Conservation (phyloP, 495 filamentous ascomycete genomes). For the Alectoria sarmentosa region DNA sequence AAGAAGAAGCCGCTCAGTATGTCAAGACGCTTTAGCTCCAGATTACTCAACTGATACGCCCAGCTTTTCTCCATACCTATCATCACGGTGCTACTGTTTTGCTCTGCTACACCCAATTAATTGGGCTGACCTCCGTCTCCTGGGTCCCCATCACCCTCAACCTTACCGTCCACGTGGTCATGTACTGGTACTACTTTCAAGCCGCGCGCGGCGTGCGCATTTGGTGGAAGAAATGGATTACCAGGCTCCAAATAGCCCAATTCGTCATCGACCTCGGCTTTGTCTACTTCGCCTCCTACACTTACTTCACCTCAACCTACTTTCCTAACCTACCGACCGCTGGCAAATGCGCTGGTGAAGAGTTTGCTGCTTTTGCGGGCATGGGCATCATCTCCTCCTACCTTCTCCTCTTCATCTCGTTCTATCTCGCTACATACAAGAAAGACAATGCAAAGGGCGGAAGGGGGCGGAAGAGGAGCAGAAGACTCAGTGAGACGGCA, state of each 20-base stretch:
- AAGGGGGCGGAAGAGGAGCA: slow-evolving; percentile 29
- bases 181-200: slow-evolving; percentile 62
- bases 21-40: background rate
- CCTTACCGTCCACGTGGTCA: slow-evolving; percentile 62
- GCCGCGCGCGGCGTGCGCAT: slow-evolving; percentile 51
- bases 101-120: slow-evolving; percentile 65
- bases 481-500: slow-evolving; percentile 46
- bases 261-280: slow-evolving; percentile 61
- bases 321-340: slow-evolving; percentile 74
- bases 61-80: slow-evolving; percentile 68
- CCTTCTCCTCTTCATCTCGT: slow-evolving; percentile 95
- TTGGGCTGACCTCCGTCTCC: slow-evolving; percentile 59
- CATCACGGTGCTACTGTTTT: slow-evolving; percentile 67
- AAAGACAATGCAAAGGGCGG: slow-evolving; percentile 57
- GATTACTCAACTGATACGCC: slow-evolving; percentile 1
- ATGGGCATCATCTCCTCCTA: slow-evolving; percentile 89
- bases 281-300: slow-evolving; percentile 94
- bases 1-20: slow-evolving; percentile 69
- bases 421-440: slow-evolving; percentile 97
- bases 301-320: slow-evolving; percentile 90
- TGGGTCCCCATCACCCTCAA: slow-evolving; percentile 65
- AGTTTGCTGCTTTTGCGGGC: slow-evolving; percentile 92
- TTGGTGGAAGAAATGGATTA: slow-evolving; percentile 58
- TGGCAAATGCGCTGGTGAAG: slow-evolving; percentile 89
- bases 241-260: slow-evolving; percentile 50